Percentiles rank a stretch among this genome's conserved stretches.
Conservation (phyloP, 495 filamentous ascomycete species). For the Letharia lupina region DNA sequence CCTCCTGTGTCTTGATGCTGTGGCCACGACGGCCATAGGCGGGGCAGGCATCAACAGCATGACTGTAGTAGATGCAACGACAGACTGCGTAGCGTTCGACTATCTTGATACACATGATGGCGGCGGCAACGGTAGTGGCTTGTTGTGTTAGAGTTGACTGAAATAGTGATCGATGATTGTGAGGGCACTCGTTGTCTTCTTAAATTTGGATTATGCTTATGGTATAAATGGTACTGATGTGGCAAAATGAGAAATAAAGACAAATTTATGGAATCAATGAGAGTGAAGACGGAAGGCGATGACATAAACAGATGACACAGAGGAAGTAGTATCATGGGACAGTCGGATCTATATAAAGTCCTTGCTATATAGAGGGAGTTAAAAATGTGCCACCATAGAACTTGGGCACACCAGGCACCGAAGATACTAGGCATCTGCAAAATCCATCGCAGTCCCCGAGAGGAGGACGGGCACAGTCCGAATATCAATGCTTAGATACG, state of each 20-base stretch:
- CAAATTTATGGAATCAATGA: conserved; percentile 10
- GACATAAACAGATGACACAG: conserved; percentile 27
- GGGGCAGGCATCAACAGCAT: conserved; percentile 66
- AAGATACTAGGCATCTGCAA: conserved; percentile 20
- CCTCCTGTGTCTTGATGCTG: conserved; percentile 58
- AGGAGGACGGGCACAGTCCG: conserved; percentile 15
- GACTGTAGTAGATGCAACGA: conserved; percentile 72
- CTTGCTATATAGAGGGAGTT: background rate
- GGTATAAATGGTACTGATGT: conserved; percentile 2
- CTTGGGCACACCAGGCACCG: conserved; percentile 20
- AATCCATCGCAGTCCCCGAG: conserved; percentile 21
- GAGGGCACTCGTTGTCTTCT: background rate
- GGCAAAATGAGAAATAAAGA: conserved; percentile 9
- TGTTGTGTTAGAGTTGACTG: background rate
- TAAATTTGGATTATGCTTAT: background rate
- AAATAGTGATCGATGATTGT: background rate
- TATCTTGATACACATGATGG: conserved; percentile 64
- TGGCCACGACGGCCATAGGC: conserved; percentile 66
- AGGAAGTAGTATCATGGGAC: conserved; percentile 6
- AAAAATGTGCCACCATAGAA: background rate
- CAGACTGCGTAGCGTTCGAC: conserved; percentile 72
- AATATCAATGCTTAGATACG: conserved; percentile 9
- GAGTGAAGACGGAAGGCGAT: conserved; percentile 19
- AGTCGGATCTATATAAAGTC: conserved; percentile 12
- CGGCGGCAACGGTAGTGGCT: conserved; percentile 1